Evolutionary conservation across 1,139 yeast species (phyloP).

Genomic region (Kazachstania sp.): DNA sequence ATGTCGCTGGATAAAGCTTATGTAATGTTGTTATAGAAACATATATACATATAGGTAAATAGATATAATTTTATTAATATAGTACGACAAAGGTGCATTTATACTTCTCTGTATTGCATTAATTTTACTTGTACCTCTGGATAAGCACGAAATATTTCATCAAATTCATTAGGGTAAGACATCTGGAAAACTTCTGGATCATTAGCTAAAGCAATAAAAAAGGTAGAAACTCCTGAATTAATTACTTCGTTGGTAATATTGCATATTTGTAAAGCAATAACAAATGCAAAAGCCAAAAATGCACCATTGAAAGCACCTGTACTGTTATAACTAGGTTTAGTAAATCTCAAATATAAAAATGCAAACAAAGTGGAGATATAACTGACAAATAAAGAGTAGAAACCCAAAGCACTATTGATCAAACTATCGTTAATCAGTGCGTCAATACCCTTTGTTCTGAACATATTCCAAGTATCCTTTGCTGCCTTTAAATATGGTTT

Average conservation of each 20-base stretch:
- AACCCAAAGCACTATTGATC: conserved; percentile 64
- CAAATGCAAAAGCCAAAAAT: conserved; percentile 66
- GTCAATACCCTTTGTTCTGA: conserved; percentile 75
- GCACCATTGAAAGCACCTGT: conserved; percentile 65
- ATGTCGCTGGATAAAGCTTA: too few species aligned
- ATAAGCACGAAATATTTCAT: conserved; percentile 60
- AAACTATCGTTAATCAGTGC: conserved; percentile 80
- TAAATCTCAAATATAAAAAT: conserved; percentile 60
- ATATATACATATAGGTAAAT: neutral
- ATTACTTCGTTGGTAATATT: conserved; percentile 66
- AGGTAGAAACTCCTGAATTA: conserved; percentile 74
- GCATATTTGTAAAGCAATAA: conserved; percentile 70
- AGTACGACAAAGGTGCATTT: neutral
- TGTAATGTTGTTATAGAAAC: too few species aligned
- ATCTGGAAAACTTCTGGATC: conserved; percentile 80
- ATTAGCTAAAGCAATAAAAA: conserved; percentile 77
- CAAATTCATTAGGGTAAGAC: conserved; percentile 69
- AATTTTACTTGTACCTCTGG: conserved; percentile 62
- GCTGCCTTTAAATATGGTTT: conserved; percentile 69
- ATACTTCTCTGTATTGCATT: conserved; percentile 30
- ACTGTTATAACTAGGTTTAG: conserved; percentile 65
- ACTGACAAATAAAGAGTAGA: conserved; percentile 67
- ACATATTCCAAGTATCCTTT: conserved; percentile 70
- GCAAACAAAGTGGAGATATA: conserved; percentile 62
- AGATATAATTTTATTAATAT: neutral